Percentiles rank a stretch among this genome's conserved stretches.
phyloP scores from a whole-genome alignment of 2,329 filamentous ascomycete genomes.

The Dendrostoma leiphaemia region DNA sequence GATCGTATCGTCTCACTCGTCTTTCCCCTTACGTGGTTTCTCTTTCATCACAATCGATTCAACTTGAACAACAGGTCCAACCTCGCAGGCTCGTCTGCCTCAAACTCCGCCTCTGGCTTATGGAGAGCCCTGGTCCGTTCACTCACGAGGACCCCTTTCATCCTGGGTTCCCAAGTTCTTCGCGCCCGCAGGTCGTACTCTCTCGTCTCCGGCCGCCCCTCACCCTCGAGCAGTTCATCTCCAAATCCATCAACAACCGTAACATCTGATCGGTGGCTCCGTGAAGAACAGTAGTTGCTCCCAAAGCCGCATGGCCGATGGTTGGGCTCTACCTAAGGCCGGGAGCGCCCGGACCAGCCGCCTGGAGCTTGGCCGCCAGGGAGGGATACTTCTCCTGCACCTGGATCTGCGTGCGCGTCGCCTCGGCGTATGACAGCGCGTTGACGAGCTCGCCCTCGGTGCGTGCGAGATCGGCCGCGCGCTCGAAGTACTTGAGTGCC shows the following conservation, averaged over 20 bases:
- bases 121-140: not conserved
- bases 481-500: constrained; percentile 94
- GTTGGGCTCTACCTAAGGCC: constrained; percentile 28
- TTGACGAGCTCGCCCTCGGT: constrained; percentile 97
- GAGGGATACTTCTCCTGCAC: constrained; percentile 85
- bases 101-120: not conserved
- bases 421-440: constrained; percentile 93
- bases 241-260: too few relatives aligned
- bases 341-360: constrained; percentile 37
- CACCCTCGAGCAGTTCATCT: too few relatives aligned
- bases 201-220: too few relatives aligned
- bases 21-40: constrained; percentile 1
- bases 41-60: not conserved
- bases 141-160: too few relatives aligned
- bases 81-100: too few relatives aligned
- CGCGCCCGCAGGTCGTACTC: too few relatives aligned
- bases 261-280: too few relatives aligned
- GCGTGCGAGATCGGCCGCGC: constrained; percentile 87
- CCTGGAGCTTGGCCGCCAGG: constrained; percentile 68
- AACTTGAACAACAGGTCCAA: not conserved
- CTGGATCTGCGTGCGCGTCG: constrained; percentile 92
- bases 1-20: constrained; percentile 10
- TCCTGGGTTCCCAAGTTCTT: too few relatives aligned
- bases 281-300: too few relatives aligned
- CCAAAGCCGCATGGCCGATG: too few relatives aligned